Base-by-base conservation (phyloP, 78 protist genomes). In the Ministeria vibrans region DNA sequence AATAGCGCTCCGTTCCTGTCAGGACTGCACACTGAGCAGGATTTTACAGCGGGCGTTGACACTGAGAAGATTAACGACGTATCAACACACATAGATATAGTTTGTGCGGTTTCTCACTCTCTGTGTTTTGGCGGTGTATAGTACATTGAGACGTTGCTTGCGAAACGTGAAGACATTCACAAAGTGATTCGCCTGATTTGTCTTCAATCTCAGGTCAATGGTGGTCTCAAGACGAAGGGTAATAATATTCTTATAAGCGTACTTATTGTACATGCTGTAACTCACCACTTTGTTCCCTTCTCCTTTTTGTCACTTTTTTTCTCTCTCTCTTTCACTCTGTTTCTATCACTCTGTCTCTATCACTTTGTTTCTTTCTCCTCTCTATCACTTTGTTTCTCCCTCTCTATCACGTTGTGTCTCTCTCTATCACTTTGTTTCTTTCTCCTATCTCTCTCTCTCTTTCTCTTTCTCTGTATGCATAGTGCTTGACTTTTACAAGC, bases 161-260 rank as follows among this genome's bases (percentile, higher is more conserved):
- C 34, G 34, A 5, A 15, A 22, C 11, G 27, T 22, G 64, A 46
- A 13, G 28, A 7, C 55, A 46, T 46, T 13, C 55, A 18, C 55
- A 46, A 46, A 13, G 55, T 46, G 23, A 75, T 90, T 15, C 81
- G 97, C 41, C 74, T 95, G 36, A 15, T 91, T 4, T 62, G 87
- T 41, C 79, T 94, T 27, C 23, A n/a, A 11, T 88, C 94, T 46
- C 20, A 87, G 28, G 32, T 71, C 2, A 2, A 1, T 32, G 49
- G 32, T 44, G 96, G 97, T 42, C 30, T 94, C 80, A 72, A 63
- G 69, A n/a, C 25, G 13, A 84, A 42, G 45, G 43, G n/a, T n/a
- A n/a, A n/a, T n/a, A n/a, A n/a, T n/a, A n/a, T n/a, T n/a, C n/a
- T n/a, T n/a, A n/a, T n/a, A n/a, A n/a, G n/a, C n/a, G n/a, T n/a